phyloP scores from a whole-genome alignment of 768 basidiomycete species.

The Cytidiella melzeri region DNA sequence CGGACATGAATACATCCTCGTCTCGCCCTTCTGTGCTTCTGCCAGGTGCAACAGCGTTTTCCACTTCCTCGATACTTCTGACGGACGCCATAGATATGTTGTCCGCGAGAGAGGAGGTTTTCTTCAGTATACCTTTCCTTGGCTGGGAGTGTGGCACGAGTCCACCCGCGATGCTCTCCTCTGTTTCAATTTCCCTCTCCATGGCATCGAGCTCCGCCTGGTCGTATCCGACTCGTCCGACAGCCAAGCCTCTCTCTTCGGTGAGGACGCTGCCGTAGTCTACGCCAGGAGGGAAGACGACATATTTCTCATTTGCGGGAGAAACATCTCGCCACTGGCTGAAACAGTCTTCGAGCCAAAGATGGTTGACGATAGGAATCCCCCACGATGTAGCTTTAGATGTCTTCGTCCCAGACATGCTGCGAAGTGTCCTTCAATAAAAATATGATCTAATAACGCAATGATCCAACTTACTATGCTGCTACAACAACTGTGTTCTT shows the following conservation, averaged over 20 bases:
- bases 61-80: constrained; percentile 1
- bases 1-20: constrained; percentile 12
- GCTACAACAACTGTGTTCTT: constrained; percentile 79
- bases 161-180: constrained; percentile 7
- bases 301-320: constrained; percentile 59
- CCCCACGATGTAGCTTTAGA: constrained; percentile 72
- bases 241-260: constrained; percentile 19
- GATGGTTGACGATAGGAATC: constrained; percentile 83
- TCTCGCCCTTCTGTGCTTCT: constrained; percentile 22
- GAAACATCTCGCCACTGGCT: constrained; percentile 69
- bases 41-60: constrained; percentile 2
- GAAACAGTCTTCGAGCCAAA: constrained; percentile 90
- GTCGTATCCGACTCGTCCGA: constrained; percentile 20
- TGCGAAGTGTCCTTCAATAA: neutral
- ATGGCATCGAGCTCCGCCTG: constrained; percentile 26
- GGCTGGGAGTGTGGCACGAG: neutral
- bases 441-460: no score
- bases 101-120: neutral
- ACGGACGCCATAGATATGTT: neutral
- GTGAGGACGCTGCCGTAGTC: constrained; percentile 50
- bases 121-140: constrained; percentile 4
- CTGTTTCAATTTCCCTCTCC: constrained; percentile 22
- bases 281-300: constrained; percentile 58
- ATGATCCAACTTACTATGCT: constrained; percentile 56
- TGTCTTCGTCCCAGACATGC: constrained; percentile 44